phyloP scores from a whole-genome alignment of 176 grass and related monocot species.

The Lolium perenne region DNA sequence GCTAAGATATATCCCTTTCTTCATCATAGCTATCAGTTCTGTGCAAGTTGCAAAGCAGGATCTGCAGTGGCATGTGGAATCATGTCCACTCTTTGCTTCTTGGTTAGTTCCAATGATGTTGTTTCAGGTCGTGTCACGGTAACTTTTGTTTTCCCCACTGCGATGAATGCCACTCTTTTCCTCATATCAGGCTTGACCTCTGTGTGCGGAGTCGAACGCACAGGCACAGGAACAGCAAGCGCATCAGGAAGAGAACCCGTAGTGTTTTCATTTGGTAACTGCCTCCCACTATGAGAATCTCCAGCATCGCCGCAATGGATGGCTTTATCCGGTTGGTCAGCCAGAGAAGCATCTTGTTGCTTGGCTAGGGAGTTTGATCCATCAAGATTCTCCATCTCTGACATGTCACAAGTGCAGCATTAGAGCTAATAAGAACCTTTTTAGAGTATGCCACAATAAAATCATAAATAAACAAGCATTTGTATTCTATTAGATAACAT shows the following conservation, averaged over 20 bases:
- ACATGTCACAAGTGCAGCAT: conserved; percentile 16
- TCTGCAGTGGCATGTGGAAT: conserved; percentile 23
- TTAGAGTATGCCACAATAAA: background rate
- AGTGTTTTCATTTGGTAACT: conserved; percentile 15
- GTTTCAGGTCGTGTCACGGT: conserved; percentile 8
- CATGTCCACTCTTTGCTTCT: conserved; percentile 53
- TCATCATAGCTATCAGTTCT: background rate
- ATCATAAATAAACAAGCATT: background rate
- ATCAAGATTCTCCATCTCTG: conserved; percentile 23
- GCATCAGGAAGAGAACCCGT: background rate
- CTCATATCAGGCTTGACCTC: conserved; percentile 42
- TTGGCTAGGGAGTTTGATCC: background rate
- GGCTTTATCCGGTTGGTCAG: conserved; percentile 35
- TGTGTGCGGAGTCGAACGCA: background rate
- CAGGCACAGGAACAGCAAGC: background rate
- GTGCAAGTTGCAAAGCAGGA: conserved; percentile 10
- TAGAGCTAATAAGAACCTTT: background rate
- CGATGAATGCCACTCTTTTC: conserved; percentile 61
- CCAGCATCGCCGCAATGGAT: conserved; percentile 10
- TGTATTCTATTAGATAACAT: background rate
- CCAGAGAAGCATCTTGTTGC: background rate
- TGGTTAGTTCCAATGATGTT: conserved; percentile 32
- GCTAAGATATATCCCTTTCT: background rate
- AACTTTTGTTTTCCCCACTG: conserved; percentile 48
- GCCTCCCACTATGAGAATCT: conserved; percentile 1